Percentiles rank a stretch among this genome's conserved stretches.
Evolutionary conservation across 208 protist genomes (phyloP).

Genomic region (Herpetomonas muscarum): DNA sequence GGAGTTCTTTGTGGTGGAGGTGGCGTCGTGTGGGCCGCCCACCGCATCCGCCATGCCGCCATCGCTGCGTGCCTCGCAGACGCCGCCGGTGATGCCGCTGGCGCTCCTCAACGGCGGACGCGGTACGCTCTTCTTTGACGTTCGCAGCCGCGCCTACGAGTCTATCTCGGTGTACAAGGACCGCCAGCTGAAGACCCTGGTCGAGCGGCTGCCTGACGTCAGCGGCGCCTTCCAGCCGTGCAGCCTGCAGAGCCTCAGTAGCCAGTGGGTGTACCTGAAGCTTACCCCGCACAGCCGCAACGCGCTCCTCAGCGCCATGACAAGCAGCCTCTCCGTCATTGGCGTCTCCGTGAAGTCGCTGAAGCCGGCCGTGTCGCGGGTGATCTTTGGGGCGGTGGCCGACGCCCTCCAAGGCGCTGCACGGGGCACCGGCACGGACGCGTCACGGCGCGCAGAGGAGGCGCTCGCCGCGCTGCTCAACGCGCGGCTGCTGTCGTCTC

Average conservation of each 20-base stretch:
- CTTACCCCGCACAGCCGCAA: background rate
- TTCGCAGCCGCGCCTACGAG: slow-evolving; percentile 62
- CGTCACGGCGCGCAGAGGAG: slow-evolving; percentile 9
- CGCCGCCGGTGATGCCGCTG: slow-evolving; percentile 50
- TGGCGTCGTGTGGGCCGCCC: slow-evolving; percentile 13
- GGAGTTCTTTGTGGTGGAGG: slow-evolving; percentile 47
- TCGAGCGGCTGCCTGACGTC: slow-evolving; percentile 81
- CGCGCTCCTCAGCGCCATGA: no score
- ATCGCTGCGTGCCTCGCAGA: background rate
- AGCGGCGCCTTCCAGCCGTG: slow-evolving; percentile 69
- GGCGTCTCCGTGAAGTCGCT: slow-evolving; percentile 20
- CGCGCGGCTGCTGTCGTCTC: slow-evolving; percentile 42
- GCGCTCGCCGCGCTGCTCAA: slow-evolving; percentile 47
- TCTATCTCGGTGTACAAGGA: slow-evolving; percentile 77
- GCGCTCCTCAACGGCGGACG: slow-evolving; percentile 49
- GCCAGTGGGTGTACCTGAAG: slow-evolving; percentile 35
- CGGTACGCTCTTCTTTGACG: slow-evolving; percentile 57
- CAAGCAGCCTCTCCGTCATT: slow-evolving; percentile 5
- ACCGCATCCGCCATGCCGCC: slow-evolving; percentile 1
- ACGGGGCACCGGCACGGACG: background rate
- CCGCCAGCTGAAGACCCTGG: slow-evolving; percentile 46
- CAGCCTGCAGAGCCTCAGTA: slow-evolving; percentile 23
- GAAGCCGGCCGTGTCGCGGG: slow-evolving; percentile 20
- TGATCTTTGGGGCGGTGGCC: slow-evolving; percentile 4
- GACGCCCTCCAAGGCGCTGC: background rate